Evolutionary conservation across 495 filamentous ascomycete genomes (phyloP).

Genomic region (Tuber borchii): DNA sequence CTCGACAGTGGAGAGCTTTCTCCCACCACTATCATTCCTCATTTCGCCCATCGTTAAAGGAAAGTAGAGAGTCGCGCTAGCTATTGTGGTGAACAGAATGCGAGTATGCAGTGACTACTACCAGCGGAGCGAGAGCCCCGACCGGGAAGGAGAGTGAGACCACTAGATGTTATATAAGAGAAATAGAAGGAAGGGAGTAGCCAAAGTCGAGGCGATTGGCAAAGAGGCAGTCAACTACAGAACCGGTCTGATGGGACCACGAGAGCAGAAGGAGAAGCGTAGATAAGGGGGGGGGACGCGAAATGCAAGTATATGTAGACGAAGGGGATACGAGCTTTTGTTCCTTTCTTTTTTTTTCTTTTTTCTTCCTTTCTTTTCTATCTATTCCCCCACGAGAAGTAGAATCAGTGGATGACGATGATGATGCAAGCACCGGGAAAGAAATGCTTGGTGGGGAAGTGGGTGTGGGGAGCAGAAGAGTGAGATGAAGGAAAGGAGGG

Average conservation of each 20-base stretch:
- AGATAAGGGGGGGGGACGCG: background rate
- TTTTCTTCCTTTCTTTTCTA: background rate
- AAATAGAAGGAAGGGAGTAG: background rate
- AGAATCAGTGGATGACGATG: background rate
- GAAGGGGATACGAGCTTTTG: background rate
- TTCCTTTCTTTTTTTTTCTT: background rate
- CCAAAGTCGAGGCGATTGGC: background rate
- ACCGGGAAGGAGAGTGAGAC: background rate
- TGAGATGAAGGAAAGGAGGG: background rate
- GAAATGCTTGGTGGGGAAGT: slow-evolving; percentile 13
- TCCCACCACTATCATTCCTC: slow-evolving; percentile 25
- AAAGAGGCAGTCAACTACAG: background rate
- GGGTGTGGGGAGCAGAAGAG: background rate
- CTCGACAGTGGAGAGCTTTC: slow-evolving; percentile 20
- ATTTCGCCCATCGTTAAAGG: slow-evolving; percentile 29
- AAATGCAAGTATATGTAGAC: background rate
- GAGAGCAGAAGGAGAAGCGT: background rate
- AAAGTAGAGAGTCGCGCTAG: slow-evolving; percentile 29
- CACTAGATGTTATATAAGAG: background rate
- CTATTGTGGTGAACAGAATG: background rate
- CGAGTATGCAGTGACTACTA: slow-evolving; percentile 11
- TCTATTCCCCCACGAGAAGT: background rate
- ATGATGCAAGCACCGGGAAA: background rate
- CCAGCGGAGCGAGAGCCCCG: slow-evolving; percentile 6
- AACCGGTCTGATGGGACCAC: background rate